Conservation (phyloP, 73 alveolate species). For the Halteria grandinella region DNA sequence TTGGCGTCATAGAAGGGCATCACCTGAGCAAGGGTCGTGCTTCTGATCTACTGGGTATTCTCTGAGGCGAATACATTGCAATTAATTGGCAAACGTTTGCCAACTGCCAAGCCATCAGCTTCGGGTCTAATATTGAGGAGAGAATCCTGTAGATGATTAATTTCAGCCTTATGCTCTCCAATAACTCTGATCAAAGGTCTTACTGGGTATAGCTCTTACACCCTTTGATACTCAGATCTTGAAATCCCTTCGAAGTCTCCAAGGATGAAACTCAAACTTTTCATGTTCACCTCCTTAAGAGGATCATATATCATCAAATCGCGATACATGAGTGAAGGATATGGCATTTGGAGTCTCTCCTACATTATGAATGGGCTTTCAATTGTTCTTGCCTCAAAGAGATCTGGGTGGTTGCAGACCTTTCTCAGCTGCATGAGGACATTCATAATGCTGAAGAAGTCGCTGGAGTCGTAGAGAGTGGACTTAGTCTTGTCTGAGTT, state of each 20-base stretch:
- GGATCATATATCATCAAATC: too few species aligned
- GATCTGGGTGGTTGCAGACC: constrained; percentile 98
- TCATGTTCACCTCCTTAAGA: not conserved
- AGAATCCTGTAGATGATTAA: constrained; percentile 1
- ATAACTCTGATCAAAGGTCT: constrained; percentile 56
- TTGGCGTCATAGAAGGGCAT: constrained; percentile 49
- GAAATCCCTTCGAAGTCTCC: constrained; percentile 49
- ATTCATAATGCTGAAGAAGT: constrained; percentile 95
- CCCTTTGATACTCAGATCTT: constrained; percentile 23
- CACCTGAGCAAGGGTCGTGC: constrained; percentile 42
- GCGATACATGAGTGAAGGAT: too few species aligned
- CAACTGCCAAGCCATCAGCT: constrained; percentile 42
- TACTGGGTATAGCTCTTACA: constrained; percentile 46
- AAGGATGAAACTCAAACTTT: constrained; percentile 46
- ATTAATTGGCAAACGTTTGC: constrained; percentile 9
- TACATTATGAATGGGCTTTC: constrained; percentile 89
- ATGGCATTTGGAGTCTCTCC: too few species aligned
- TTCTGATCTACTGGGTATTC: constrained; percentile 34
- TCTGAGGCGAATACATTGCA: constrained; percentile 10
- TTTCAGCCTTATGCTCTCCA: constrained; percentile 8
- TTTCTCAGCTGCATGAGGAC: constrained; percentile 96
- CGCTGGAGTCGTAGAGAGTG: constrained; percentile 90
- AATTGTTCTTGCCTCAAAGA: constrained; percentile 94
- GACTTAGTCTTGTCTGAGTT: constrained; percentile 90
- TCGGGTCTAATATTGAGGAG: constrained; percentile 18